These are phyloP conservation scores for Lycium barbarum DNA, from an alignment of 257 asterid species.

Conservation along the genomic window DNA sequence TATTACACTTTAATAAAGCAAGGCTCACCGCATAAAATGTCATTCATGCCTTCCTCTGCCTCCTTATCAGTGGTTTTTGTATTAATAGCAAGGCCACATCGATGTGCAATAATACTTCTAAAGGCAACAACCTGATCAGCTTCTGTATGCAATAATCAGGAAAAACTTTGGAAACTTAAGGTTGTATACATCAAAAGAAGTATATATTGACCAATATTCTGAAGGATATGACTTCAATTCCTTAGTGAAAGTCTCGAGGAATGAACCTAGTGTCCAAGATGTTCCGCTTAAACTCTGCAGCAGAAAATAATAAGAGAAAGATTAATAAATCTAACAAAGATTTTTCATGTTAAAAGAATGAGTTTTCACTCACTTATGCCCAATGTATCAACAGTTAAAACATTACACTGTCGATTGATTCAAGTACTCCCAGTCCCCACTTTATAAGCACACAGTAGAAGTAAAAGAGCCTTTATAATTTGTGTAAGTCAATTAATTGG, in stretches of 20 bases:
- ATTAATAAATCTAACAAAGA: slow-evolving; percentile 25
- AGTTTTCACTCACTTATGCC: neutral
- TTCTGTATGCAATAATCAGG: slow-evolving; percentile 59
- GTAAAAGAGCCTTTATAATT: neutral
- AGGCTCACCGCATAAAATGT: slow-evolving; percentile 59
- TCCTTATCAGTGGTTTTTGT: slow-evolving; percentile 59
- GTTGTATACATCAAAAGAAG: slow-evolving; percentile 29
- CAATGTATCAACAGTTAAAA: no score
- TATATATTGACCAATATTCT: neutral
- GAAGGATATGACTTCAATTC: slow-evolving; percentile 84
- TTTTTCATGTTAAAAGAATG: neutral
- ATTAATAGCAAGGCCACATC: slow-evolving; percentile 81
- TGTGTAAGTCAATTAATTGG: no score
- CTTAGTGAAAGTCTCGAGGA: slow-evolving; percentile 57
- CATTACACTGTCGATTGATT: no score
- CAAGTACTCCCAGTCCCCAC: neutral
- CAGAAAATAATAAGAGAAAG: slow-evolving; percentile 8
- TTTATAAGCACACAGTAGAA: neutral
- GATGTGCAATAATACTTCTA: slow-evolving; percentile 92
- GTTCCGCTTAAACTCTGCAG: slow-evolving; percentile 59
- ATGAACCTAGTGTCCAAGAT: slow-evolving; percentile 68
- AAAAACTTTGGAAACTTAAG: slow-evolving; percentile 41
- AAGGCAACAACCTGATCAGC: slow-evolving; percentile 61
- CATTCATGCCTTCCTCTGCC: slow-evolving; percentile 73
- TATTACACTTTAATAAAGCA: neutral